Evolutionary conservation across 805 yeast species (phyloP).

Genomic region (Candida montana): DNA sequence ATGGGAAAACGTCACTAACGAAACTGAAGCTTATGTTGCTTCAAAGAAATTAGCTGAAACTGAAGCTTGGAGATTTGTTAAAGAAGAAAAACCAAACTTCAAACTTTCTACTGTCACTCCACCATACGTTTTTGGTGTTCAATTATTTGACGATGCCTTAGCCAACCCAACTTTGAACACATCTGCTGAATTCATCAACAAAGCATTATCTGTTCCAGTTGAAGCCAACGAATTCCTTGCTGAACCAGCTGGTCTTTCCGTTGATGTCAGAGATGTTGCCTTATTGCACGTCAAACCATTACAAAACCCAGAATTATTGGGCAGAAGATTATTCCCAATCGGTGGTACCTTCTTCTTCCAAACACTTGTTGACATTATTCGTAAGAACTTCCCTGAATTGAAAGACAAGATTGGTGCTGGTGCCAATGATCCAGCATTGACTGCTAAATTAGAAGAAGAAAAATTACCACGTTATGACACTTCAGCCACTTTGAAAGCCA

Average conservation of each 20-base stretch:
- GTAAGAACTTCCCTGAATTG: conserved; percentile 35
- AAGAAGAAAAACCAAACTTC: conserved; percentile 30
- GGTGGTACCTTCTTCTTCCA: conserved; percentile 22
- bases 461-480: conserved; percentile 1
- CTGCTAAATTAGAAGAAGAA: conserved; percentile 2
- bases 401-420: conserved; percentile 39
- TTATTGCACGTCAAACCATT: conserved; percentile 36
- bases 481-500: conserved; percentile 4
- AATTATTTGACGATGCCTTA: conserved; percentile 39
- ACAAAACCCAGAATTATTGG: conserved; percentile 14
- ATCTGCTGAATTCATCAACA: conserved; percentile 32
- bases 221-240: conserved; percentile 11
- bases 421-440: conserved; percentile 27
- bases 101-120: conserved; percentile 44
- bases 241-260: conserved; percentile 9
- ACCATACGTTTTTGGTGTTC: conserved; percentile 53
- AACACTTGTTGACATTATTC: conserved; percentile 21
- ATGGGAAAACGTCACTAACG: conserved; percentile 37
- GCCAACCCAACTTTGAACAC: conserved; percentile 33
- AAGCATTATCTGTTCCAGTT: conserved; percentile 23
- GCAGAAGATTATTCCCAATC: conserved; percentile 28
- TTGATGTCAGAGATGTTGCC: conserved; percentile 45
- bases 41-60: conserved; percentile 58
- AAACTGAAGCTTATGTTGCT: conserved; percentile 43
- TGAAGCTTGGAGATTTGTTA: conserved; percentile 50